phyloP scores from a whole-genome alignment of 75 land plant genomes.

The Adiantum capillusveneris region DNA sequence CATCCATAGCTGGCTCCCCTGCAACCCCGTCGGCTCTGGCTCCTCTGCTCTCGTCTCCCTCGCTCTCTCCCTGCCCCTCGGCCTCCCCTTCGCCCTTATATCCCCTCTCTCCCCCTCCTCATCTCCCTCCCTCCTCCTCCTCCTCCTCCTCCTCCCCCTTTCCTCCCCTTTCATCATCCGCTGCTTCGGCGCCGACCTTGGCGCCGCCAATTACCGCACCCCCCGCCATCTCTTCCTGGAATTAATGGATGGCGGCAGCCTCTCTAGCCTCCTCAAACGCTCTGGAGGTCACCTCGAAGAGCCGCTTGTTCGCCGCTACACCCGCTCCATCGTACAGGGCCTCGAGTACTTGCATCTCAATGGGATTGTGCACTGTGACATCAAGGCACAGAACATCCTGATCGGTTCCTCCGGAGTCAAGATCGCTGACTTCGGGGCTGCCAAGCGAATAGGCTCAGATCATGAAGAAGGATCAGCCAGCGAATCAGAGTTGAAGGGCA shows the following conservation, averaged over 20 bases:
- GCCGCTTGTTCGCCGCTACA: constrained; percentile 13
- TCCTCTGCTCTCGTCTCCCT: constrained; percentile 51
- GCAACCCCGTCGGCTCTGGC: constrained; percentile 43
- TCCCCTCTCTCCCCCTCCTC: constrained; percentile 28
- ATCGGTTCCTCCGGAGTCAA: constrained; percentile 21
- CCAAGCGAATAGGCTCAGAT: constrained; percentile 14
- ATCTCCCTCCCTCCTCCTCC: constrained; percentile 36
- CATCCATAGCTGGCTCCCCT: constrained; percentile 28
- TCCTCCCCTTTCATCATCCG: constrained; percentile 35
- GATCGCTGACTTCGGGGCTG: constrained; percentile 60
- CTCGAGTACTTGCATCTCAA: constrained; percentile 30
- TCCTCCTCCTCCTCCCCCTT: constrained; percentile 33
- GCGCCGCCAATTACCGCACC: constrained; percentile 19
- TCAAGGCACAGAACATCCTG: constrained; percentile 49
- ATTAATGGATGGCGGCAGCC: constrained; percentile 42
- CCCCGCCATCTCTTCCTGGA: constrained; percentile 31
- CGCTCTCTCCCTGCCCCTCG: constrained; percentile 16
- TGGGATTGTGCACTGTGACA: constrained; percentile 61
- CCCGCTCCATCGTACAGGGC: constrained; percentile 29
- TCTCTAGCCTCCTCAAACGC: constrained; percentile 25
- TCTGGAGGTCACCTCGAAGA: constrained; percentile 30
- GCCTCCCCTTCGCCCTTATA: constrained; percentile 58
- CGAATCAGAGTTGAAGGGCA: constrained; percentile 28
- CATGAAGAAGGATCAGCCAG: neutral
- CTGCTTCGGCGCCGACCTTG: constrained; percentile 39